These are phyloP conservation scores for Fusarium sp. DNA, from an alignment of 2,329 filamentous ascomycete genomes.

Conservation along the genomic window DNA sequence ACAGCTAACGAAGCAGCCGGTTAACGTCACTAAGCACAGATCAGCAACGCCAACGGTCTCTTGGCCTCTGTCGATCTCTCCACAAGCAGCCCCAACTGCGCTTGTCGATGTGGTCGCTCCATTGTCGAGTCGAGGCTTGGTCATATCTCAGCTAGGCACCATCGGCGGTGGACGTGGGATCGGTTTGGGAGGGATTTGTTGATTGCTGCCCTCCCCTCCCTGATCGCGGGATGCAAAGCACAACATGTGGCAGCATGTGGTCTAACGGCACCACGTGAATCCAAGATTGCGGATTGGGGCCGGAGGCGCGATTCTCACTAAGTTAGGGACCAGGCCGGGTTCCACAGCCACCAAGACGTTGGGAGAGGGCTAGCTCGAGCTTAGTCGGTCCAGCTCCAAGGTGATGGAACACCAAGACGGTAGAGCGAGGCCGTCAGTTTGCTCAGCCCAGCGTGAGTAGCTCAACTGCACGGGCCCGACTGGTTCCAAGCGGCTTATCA, in stretches of 20 bases:
- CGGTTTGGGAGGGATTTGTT: slow-evolving; percentile 8
- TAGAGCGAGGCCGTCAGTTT: not conserved
- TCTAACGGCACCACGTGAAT: slow-evolving; percentile 36
- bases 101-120: slow-evolving; percentile 6
- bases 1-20: not conserved
- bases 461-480: slow-evolving; percentile 6
- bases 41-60: not conserved
- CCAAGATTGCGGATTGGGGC: slow-evolving; percentile 22
- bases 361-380: not conserved
- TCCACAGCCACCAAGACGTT: not conserved
- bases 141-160: slow-evolving; percentile 38
- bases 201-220: slow-evolving; percentile 6
- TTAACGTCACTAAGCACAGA: slow-evolving; percentile 3
- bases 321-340: slow-evolving; percentile 4
- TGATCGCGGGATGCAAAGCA: slow-evolving; percentile 8
- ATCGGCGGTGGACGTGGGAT: slow-evolving; percentile 28
- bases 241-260: slow-evolving; percentile 15
- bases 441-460: not conserved
- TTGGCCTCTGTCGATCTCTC: slow-evolving; percentile 26
- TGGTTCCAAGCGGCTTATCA: slow-evolving; percentile 31
- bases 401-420: not conserved
- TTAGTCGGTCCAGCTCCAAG: not conserved
- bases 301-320: slow-evolving; percentile 9
- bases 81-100: slow-evolving; percentile 8
- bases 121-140: slow-evolving; percentile 5